Evolutionary conservation across 805 yeast genomes (phyloP).

Genomic region (Zygosaccharomyces rouxii): DNA sequence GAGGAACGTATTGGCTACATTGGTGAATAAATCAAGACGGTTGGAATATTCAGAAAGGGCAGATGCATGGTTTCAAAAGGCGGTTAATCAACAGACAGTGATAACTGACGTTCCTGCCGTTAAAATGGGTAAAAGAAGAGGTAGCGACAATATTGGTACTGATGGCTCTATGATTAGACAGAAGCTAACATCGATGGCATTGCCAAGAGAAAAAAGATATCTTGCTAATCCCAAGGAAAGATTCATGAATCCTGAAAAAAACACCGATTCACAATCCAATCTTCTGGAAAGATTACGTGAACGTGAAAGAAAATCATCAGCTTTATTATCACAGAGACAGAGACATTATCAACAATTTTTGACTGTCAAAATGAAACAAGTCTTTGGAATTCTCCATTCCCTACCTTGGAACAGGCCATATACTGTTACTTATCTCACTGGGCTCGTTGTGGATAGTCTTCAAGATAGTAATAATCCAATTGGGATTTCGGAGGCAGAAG

Average conservation of each 20-base stretch:
- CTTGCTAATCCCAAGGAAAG: slow-evolving; percentile 22
- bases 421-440: slow-evolving; percentile 26
- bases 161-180: neutral
- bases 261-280: slow-evolving; percentile 22
- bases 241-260: slow-evolving; percentile 16
- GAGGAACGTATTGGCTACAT: slow-evolving; percentile 13
- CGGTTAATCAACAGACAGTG: slow-evolving; percentile 1
- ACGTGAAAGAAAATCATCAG: slow-evolving; percentile 27
- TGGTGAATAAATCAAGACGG: slow-evolving; percentile 28
- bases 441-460: slow-evolving; percentile 30
- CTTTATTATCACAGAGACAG: slow-evolving; percentile 27
- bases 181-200: neutral
- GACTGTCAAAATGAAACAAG: slow-evolving; percentile 29
- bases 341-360: slow-evolving; percentile 27
- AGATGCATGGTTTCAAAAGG: slow-evolving; percentile 21
- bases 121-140: slow-evolving; percentile 26
- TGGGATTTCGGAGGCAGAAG: slow-evolving; percentile 27
- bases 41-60: slow-evolving; percentile 24
- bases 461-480: slow-evolving; percentile 34
- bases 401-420: slow-evolving; percentile 27
- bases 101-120: slow-evolving; percentile 24
- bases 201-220: slow-evolving; percentile 9
- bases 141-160: slow-evolving; percentile 10
- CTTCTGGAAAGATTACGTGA: slow-evolving; percentile 28
- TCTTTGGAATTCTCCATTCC: slow-evolving; percentile 26